These are phyloP conservation scores for Tetrapyrgos nigripes DNA, from an alignment of 1,284 basidiomycete species.

Conservation along the genomic window DNA sequence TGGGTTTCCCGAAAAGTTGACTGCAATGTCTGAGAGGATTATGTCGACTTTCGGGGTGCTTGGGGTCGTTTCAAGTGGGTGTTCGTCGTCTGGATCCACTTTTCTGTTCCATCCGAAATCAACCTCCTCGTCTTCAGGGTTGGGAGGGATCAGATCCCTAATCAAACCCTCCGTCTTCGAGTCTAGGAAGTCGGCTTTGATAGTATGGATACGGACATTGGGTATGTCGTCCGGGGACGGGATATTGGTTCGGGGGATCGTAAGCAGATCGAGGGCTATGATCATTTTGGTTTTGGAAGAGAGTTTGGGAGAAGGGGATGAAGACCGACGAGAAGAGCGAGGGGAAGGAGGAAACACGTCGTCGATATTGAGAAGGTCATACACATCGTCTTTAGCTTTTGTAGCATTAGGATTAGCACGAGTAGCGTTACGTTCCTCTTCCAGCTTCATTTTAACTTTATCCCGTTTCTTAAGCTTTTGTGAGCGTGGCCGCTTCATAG, in stretches of 20 bases:
- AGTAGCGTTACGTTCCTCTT: no score
- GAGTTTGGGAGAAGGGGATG: not conserved
- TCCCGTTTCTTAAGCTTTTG: constrained; percentile 11
- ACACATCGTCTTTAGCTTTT: constrained; percentile 19
- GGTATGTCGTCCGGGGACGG: constrained; percentile 66
- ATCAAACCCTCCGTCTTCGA: constrained; percentile 57
- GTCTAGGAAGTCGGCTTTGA: constrained; percentile 82
- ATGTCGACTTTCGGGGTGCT: constrained; percentile 65
- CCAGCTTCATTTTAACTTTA: not conserved
- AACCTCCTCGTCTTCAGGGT: no score
- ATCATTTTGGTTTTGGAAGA: constrained; percentile 43
- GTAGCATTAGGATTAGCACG: no score
- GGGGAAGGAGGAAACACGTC: no score
- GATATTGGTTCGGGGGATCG: constrained; percentile 65
- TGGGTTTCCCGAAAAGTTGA: constrained; percentile 71
- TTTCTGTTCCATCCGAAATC: no score
- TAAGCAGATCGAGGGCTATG: constrained; percentile 78
- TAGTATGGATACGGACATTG: no score
- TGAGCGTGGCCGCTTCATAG: not conserved
- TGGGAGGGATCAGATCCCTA: constrained; percentile 52
- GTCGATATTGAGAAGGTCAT: constrained; percentile 50
- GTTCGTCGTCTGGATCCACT: no score
- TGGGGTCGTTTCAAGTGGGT: no score
- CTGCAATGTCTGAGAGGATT: constrained; percentile 81
- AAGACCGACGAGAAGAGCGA: not conserved